Conservation (phyloP, 345 rosid genomes). For the Erodium maritimum region DNA sequence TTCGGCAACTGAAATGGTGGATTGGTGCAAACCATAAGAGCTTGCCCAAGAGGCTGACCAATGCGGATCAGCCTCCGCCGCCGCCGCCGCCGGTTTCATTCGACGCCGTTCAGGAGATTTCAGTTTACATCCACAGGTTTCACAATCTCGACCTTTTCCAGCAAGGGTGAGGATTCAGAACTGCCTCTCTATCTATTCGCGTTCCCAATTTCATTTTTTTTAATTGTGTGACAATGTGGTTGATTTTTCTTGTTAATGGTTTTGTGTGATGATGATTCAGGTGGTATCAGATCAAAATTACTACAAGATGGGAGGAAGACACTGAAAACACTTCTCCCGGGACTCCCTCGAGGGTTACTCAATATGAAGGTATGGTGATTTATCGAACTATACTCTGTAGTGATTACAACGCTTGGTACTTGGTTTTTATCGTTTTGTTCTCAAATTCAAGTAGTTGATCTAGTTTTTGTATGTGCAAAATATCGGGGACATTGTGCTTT, state of each 20-base stretch:
- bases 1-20: background rate
- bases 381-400: background rate
- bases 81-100: slow-evolving; percentile 30
- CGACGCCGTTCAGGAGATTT: slow-evolving; percentile 70
- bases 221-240: background rate
- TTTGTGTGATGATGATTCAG: slow-evolving; percentile 19
- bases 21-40: background rate
- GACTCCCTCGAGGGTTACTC: slow-evolving; percentile 79
- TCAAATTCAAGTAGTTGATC: too few species aligned
- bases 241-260: too few species aligned
- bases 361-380: slow-evolving; percentile 64
- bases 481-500: too few species aligned
- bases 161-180: slow-evolving; percentile 52
- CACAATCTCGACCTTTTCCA: slow-evolving; percentile 86
- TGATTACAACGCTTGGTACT: too few species aligned
- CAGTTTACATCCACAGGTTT: slow-evolving; percentile 67
- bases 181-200: background rate
- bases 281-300: slow-evolving; percentile 85
- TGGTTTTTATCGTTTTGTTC: too few species aligned
- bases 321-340: slow-evolving; percentile 31
- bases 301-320: slow-evolving; percentile 70
- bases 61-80: slow-evolving; percentile 23
- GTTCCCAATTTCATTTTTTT: background rate
- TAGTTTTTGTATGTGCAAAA: too few species aligned
- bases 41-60: background rate